phyloP scores from a whole-genome alignment of 306 rosid genomes.

The Medicago ruthenica region DNA sequence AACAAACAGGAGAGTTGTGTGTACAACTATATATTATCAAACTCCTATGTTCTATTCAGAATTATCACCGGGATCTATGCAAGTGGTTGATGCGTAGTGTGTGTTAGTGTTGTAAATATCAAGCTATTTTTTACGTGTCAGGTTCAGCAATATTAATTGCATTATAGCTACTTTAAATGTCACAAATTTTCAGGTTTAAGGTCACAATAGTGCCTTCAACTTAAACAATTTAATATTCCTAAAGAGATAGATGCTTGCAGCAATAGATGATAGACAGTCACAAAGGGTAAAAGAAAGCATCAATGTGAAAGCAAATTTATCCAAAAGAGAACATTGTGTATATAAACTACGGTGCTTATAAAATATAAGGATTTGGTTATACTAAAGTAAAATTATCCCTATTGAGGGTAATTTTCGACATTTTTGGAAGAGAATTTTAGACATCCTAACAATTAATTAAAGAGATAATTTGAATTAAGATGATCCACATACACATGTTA shows the following conservation, averaged over 20 bases:
- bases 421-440: not conserved
- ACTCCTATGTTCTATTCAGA: too few relatives aligned
- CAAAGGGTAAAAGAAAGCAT: constrained; percentile 21
- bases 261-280: not conserved
- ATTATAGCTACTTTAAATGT: not conserved
- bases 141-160: too few relatives aligned
- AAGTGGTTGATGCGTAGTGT: too few relatives aligned
- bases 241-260: constrained; percentile 20
- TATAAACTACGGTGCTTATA: constrained; percentile 14
- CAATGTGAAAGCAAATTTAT: constrained; percentile 37
- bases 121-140: too few relatives aligned
- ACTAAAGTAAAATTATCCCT: not conserved
- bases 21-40: too few relatives aligned
- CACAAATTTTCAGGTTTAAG: not conserved
- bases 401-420: not conserved
- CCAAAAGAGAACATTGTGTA: constrained; percentile 31
- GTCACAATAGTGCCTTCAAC: constrained; percentile 6
- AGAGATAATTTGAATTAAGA: not conserved
- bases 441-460: not conserved
- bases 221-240: constrained; percentile 24
- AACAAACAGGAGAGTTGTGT: too few relatives aligned
- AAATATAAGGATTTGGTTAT: not conserved
- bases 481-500: not conserved
- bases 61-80: too few relatives aligned
- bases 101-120: too few relatives aligned